Percentiles rank a stretch among this genome's conserved stretches.
Evolutionary conservation across 2,329 filamentous ascomycete genomes (phyloP).

Genomic region (Alternaria sp.): DNA sequence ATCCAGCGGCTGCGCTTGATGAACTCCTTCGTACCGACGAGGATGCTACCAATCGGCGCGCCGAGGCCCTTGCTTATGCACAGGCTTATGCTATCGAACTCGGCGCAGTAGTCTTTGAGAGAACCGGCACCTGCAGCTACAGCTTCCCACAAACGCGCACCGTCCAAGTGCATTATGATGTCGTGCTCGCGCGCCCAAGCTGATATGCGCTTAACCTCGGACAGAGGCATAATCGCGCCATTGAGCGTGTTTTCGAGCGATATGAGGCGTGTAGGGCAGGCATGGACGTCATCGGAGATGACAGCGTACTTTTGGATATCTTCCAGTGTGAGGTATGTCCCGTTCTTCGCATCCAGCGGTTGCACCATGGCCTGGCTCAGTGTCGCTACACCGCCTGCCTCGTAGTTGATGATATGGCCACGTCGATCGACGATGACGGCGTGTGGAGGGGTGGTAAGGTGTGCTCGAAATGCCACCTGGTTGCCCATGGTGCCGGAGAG

Average conservation of each 20-base stretch:
- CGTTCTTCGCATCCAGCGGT: conserved; percentile 72
- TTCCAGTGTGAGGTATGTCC: conserved; percentile 74
- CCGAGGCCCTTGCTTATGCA: conserved; percentile 86
- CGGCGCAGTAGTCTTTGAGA: conserved; percentile 69
- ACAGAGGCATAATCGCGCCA: conserved; percentile 78
- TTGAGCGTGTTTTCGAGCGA: conserved; percentile 85
- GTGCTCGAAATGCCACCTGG: conserved; percentile 79
- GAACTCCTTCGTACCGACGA: conserved; percentile 65
- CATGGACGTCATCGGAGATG: conserved; percentile 73
- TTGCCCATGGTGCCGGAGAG: conserved; percentile 95
- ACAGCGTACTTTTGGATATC: conserved; percentile 73
- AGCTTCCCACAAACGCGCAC: conserved; percentile 82
- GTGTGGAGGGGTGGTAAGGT: conserved; percentile 80
- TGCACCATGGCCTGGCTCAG: conserved; percentile 75
- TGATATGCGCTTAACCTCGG: conserved; percentile 72
- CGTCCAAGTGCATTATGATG: conserved; percentile 78
- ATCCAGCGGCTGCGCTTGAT: conserved; percentile 76
- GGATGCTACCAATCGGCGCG: conserved; percentile 78
- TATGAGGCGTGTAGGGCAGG: conserved; percentile 80
- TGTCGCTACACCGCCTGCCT: conserved; percentile 71
- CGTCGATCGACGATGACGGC: conserved; percentile 79
- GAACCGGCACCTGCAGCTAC: conserved; percentile 72
- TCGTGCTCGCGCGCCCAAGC: conserved; percentile 67
- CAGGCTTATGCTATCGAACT: conserved; percentile 76
- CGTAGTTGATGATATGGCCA: conserved; percentile 76